Evolutionary conservation across 306 rosid genomes (phyloP).

Genomic region (Heteromeles arbutifolia): DNA sequence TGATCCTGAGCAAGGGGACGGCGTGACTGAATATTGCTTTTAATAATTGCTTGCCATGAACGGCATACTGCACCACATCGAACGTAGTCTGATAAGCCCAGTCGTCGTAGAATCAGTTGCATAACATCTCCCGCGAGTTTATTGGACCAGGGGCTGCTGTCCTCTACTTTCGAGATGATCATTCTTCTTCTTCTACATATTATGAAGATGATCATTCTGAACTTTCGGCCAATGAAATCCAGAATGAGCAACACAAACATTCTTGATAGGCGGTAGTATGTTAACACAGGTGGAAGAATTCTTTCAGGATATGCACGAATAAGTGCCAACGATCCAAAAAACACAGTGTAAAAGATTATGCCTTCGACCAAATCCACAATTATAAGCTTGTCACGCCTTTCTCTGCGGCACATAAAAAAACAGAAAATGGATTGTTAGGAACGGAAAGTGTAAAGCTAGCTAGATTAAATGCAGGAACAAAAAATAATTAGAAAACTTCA

Average conservation of each 20-base stretch:
- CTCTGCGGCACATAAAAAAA: too few relatives aligned
- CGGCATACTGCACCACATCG: neutral
- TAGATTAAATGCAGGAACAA: too few relatives aligned
- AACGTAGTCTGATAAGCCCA: neutral
- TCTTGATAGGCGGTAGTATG: neutral
- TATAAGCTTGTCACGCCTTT: accelerated
- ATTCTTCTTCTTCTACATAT: neutral
- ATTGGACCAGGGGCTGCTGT: neutral
- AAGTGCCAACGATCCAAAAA: too few relatives aligned
- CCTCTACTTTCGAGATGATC: neutral
- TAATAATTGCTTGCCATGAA: neutral
- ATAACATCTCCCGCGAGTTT: neutral
- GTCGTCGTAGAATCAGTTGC: neutral
- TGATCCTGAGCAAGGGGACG: too few relatives aligned
- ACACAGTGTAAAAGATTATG: too few relatives aligned
- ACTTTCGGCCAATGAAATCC: neutral
- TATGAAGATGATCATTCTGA: neutral
- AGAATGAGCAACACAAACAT: neutral
- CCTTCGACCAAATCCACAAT: too few relatives aligned
- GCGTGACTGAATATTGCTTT: neutral
- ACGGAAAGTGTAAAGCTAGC: too few relatives aligned
- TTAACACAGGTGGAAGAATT: neutral
- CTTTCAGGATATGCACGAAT: too few relatives aligned
- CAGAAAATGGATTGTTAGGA: too few relatives aligned
- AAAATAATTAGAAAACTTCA: too few relatives aligned